Conservation (phyloP, 345 rosid genomes). For the Lenwebbia sp. region DNA sequence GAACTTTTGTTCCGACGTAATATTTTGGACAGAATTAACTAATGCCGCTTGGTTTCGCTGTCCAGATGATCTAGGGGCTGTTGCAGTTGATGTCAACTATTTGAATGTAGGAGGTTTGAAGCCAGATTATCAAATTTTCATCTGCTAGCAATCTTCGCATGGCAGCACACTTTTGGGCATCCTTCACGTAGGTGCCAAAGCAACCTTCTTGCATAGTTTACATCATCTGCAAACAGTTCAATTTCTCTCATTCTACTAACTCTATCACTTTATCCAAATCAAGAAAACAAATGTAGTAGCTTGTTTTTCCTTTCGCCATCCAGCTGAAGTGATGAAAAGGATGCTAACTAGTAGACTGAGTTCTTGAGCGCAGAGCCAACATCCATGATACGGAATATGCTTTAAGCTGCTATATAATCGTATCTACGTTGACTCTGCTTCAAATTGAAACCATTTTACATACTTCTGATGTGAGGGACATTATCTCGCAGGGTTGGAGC, state of each 20-base stretch:
- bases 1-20: not conserved
- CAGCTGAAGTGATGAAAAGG: not conserved
- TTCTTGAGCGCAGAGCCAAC: not conserved
- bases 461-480: not conserved
- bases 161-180: not conserved
- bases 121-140: slow-evolving; percentile 4
- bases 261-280: not conserved
- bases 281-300: not conserved
- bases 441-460: not conserved
- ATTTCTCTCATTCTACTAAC: not conserved
- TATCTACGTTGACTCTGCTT: not conserved
- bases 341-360: not conserved
- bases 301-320: accelerated
- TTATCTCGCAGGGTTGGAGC: not conserved
- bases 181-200: not conserved
- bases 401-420: not conserved
- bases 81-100: slow-evolving; percentile 11
- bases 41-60: not conserved
- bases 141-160: not conserved
- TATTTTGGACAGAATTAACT: not conserved
- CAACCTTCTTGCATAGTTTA: not conserved
- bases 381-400: not conserved
- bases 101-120: slow-evolving; percentile 2
- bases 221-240: not conserved
- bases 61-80: slow-evolving; percentile 8